These are phyloP conservation scores for Elongisporangium undulatum DNA, from an alignment of 352 stramenopile genomes.

Conservation along the genomic window DNA sequence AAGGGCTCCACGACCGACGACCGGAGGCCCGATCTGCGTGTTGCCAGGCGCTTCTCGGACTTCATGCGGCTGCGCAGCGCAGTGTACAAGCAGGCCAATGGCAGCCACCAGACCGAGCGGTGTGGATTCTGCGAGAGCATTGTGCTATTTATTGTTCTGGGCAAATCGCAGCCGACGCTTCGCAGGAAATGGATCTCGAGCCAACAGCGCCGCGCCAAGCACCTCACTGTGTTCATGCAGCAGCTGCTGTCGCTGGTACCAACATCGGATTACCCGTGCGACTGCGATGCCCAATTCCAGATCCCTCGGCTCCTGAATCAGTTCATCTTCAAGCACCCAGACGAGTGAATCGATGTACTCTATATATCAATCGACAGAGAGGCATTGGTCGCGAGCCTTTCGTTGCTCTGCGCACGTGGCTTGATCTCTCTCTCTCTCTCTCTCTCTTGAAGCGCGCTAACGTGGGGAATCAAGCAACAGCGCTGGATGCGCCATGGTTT, in stretches of 20 bases:
- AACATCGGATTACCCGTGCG: constrained; percentile 3
- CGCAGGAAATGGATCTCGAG: constrained; percentile 4
- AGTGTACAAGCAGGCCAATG: constrained; percentile 14
- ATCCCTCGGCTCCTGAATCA: constrained; percentile 19
- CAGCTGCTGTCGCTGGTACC: constrained; percentile 10
- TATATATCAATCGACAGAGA: no score
- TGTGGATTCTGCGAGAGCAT: constrained; percentile 21
- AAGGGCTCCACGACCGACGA: not conserved
- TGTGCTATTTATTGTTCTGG: constrained; percentile 19
- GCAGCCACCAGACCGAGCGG: constrained; percentile 8
- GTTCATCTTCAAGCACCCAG: constrained; percentile 16
- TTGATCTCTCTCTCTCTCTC: no score
- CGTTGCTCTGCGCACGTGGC: no score
- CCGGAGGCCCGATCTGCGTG: constrained; percentile 11
- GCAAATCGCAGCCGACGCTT: constrained; percentile 5
- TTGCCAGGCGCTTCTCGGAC: constrained; percentile 20
- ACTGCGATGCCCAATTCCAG: constrained; percentile 14
- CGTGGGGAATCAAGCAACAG: no score
- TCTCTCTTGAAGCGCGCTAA: no score
- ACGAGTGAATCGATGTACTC: no score
- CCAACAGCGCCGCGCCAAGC: constrained; percentile 8
- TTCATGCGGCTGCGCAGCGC: constrained; percentile 19
- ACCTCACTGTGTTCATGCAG: constrained; percentile 11
- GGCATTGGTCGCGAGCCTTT: no score
- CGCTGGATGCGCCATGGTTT: no score